A percentile compares a stretch with the other conserved stretches of the same genome.
phyloP scores from a whole-genome alignment of 106 monocot genomes.

The Acanthochlamys bracteata region DNA sequence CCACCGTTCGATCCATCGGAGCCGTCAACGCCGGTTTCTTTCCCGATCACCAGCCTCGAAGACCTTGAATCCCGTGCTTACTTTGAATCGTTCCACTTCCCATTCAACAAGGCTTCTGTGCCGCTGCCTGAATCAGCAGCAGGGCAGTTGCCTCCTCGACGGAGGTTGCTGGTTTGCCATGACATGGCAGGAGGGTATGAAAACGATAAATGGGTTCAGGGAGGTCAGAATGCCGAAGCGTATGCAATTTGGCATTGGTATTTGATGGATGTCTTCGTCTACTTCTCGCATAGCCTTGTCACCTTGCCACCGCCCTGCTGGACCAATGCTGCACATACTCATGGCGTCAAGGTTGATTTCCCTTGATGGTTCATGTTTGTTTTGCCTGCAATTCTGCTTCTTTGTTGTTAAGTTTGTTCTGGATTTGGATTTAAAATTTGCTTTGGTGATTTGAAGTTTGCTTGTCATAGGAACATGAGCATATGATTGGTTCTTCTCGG shows the following conservation, averaged over 20 bases:
- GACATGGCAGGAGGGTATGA: conserved; percentile 85
- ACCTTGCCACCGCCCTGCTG: conserved; percentile 83
- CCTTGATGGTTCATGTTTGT: no score
- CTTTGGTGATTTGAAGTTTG: no score
- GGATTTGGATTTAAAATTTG: no score
- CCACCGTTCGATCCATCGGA: conserved; percentile 30
- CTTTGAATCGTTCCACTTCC: conserved; percentile 67
- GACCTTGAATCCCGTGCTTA: conserved; percentile 52
- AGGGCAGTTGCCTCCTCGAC: conserved; percentile 25
- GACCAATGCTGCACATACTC: conserved; percentile 83
- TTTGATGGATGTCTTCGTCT: conserved; percentile 87
- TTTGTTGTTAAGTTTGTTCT: no score
- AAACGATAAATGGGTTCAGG: conserved; percentile 84
- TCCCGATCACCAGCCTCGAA: conserved; percentile 57
- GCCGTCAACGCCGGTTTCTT: conserved; percentile 74
- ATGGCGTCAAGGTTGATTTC: conserved; percentile 97
- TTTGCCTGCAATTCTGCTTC: no score
- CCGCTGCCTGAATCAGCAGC: conserved; percentile 43
- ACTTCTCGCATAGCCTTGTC: conserved; percentile 86
- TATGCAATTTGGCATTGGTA: conserved; percentile 94
- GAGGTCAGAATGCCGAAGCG: conserved; percentile 59
- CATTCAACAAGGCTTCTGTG: conserved; percentile 70
- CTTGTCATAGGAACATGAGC: no score
- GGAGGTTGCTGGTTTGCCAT: conserved; percentile 82
- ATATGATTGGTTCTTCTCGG: background rate